Evolutionary conservation across 805 yeast genomes (phyloP).

Genomic region (Hanseniaspora mollemarum): DNA sequence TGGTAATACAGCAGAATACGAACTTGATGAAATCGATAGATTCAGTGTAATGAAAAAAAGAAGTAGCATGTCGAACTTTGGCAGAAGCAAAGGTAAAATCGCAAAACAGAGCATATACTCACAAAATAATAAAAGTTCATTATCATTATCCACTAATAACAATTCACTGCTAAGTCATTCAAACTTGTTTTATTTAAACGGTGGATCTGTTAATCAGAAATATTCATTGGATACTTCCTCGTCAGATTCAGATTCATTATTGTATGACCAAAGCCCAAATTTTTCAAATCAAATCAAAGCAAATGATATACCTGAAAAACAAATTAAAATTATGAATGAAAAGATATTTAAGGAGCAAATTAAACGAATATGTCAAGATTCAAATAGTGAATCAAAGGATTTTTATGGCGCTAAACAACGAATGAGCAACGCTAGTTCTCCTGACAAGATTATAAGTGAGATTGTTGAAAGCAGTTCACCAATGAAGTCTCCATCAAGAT

Average conservation of each 20-base stretch:
- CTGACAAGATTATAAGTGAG: conserved; percentile 7
- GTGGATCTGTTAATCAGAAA: not conserved
- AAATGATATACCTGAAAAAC: conserved; percentile 14
- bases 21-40: conserved; percentile 6
- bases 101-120: not conserved
- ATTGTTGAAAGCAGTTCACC: not conserved
- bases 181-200: not conserved
- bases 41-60: conserved; percentile 9
- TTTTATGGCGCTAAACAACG: not conserved
- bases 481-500: conserved; percentile 2
- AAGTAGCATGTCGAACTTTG: not conserved
- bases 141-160: not conserved
- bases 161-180: not conserved
- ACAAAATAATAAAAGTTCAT: not conserved
- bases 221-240: not conserved
- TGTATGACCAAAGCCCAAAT: not conserved
- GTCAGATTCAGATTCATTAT: not conserved
- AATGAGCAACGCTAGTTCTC: conserved; percentile 2
- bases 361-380: conserved; percentile 7
- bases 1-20: not conserved
- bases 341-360: conserved; percentile 11
- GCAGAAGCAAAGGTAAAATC: not conserved
- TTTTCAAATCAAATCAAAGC: not conserved
- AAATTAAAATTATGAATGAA: conserved; percentile 7
- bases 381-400: not conserved